Evolutionary conservation across 2,329 filamentous ascomycete genomes (phyloP), one percentile per base, ranked within the genome.

Genomic region (Thyridium curvatum): DNA sequence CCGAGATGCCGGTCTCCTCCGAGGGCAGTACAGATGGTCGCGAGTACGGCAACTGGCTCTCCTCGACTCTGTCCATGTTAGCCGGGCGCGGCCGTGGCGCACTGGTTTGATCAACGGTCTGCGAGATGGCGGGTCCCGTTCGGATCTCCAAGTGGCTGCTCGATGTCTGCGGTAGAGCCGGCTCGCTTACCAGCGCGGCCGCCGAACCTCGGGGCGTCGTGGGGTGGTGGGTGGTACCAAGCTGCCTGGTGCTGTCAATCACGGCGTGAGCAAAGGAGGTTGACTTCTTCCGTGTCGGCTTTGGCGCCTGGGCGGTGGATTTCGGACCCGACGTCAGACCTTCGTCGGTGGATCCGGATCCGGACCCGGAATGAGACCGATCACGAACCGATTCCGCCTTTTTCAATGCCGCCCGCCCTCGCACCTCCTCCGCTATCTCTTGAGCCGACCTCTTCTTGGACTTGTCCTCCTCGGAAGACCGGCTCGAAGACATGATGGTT

Each of bases 401-500:
- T 46, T 49, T 42, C 40, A 32, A 38, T 12, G 61, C 52, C 12
- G 65, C 61, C 38, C 73, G 66, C 18, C 70, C 74, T 31, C 69
- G 72, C 29, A 77, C 66, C 39, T 74, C 69, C 7, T 72, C 71
- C 1, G 71, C 69, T 18, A 81, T 61, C 41, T 77, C 74, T 2
- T 70, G 64, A 1, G 77, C 77, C 1, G 75, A 66, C 51, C 73
- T 79, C 56, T 77, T 79, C 47, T 70, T 75, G n/a, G 69, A 63
- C 45, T 68, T 71, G 29, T 80, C 77, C 46, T 82, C 78, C 17
- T 79, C 76, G 0, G 77, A 81, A 2, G 77, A 82, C 18, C 77
- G 69, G 43, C 77, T 82, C 0, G 75, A 79, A 17, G 76, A 81
- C 66, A 82, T 82, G 51, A 82, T 82, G 1, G 78, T 82, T 50